phyloP scores from a whole-genome alignment of 805 yeast species.

The Yamadazyma paraphyllophila region DNA sequence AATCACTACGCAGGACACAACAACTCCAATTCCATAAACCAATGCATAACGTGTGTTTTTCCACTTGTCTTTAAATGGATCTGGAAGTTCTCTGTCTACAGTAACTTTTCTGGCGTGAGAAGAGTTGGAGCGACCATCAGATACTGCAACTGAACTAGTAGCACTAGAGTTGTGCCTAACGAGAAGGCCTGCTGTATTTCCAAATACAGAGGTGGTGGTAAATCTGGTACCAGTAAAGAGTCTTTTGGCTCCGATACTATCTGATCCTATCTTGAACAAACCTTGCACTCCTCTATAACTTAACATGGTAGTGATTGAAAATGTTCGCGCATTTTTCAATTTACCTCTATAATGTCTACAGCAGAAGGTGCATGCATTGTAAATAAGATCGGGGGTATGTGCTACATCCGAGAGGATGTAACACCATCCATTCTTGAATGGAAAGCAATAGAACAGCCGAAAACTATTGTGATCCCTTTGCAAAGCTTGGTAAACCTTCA shows the following conservation, averaged over 20 bases:
- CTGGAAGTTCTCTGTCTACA: conserved; percentile 79
- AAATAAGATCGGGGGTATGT: conserved; percentile 40
- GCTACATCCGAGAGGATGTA: conserved; percentile 39
- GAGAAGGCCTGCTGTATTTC: too few relatives aligned
- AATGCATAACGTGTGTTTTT: conserved; percentile 54
- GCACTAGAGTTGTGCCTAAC: not conserved
- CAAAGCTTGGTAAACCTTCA: conserved; percentile 47
- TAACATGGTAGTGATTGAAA: not conserved
- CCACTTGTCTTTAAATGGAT: conserved; percentile 58
- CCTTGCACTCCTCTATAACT: too few relatives aligned
- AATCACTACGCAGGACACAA: conserved; percentile 50
- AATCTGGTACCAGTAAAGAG: too few relatives aligned
- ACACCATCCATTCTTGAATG: conserved; percentile 42
- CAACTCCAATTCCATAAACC: conserved; percentile 38
- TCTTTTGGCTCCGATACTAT: too few relatives aligned
- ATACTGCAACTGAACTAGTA: not conserved
- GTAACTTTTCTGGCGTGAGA: conserved; percentile 20
- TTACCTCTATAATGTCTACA: conserved; percentile 3
- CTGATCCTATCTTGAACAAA: too few relatives aligned
- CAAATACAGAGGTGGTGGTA: too few relatives aligned
- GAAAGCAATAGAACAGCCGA: conserved; percentile 42
- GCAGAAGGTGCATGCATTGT: conserved; percentile 40
- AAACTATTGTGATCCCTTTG: conserved; percentile 33
- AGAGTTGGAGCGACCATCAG: not conserved
- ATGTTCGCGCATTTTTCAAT: not conserved